phyloP scores from a whole-genome alignment of 208 protist species.

The Leishmania arabica region DNA sequence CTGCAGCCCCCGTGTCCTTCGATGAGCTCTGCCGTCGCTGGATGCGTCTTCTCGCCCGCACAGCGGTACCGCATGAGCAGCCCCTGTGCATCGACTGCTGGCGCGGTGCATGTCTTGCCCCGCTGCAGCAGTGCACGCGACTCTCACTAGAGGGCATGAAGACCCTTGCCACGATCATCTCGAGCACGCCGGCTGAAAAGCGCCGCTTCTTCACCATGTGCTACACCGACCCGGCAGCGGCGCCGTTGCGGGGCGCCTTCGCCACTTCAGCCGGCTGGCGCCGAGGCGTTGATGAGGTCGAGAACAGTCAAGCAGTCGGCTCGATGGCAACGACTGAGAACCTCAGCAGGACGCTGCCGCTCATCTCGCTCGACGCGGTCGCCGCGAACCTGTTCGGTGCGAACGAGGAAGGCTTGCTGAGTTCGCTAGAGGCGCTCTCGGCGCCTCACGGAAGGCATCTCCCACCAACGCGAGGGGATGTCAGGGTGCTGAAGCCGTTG shows the following conservation, averaged over 20 bases:
- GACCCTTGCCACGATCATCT: not conserved
- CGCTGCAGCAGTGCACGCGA: constrained; percentile 23
- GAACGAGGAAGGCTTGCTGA: constrained; percentile 1
- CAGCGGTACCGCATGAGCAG: constrained; percentile 13
- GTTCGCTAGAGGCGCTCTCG: constrained; percentile 10
- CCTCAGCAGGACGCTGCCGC: not conserved
- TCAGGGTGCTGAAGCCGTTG: not conserved
- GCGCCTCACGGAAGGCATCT: not conserved
- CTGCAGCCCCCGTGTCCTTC: not conserved
- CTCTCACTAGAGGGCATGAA: constrained; percentile 5
- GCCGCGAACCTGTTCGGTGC: constrained; percentile 21
- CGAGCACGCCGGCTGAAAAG: not conserved
- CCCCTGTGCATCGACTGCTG: constrained; percentile 30
- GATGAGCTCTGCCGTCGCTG: constrained; percentile 24
- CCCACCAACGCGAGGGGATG: not conserved
- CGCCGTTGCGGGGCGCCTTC: not conserved
- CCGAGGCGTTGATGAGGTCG: not conserved
- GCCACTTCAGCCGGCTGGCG: not conserved
- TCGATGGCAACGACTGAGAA: not conserved
- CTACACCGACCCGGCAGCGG: not conserved
- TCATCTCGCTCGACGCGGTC: constrained; percentile 23
- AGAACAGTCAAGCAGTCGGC: not conserved
- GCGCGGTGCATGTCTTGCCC: not conserved
- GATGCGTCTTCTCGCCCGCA: constrained; percentile 26
- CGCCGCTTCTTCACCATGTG: constrained; percentile 4